phyloP scores from a whole-genome alignment of 306 rosid genomes.

The Sphenostylis stenocarpa region DNA sequence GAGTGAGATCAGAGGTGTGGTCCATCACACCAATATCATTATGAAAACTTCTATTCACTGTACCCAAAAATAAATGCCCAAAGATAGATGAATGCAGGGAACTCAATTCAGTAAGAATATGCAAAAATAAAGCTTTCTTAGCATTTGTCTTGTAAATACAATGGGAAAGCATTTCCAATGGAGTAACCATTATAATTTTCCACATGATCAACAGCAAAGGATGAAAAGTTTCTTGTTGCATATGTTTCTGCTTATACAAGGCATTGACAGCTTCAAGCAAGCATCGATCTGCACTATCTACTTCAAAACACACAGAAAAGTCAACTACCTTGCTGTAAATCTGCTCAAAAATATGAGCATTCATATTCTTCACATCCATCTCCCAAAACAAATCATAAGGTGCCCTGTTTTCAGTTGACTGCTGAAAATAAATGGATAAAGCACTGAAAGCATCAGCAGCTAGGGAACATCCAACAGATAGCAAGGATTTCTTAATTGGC shows the following conservation, averaged over 20 bases:
- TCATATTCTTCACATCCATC: constrained; percentile 41
- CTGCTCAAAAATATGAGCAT: constrained; percentile 56
- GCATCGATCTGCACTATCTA: constrained; percentile 65
- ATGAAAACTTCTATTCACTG: constrained; percentile 42
- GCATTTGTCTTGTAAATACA: constrained; percentile 51
- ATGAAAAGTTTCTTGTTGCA: constrained; percentile 51
- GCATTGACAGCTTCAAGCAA: constrained; percentile 69
- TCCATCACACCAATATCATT: constrained; percentile 34
- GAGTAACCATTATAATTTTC: constrained; percentile 58
- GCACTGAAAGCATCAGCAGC: constrained; percentile 76
- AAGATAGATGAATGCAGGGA: constrained; percentile 71
- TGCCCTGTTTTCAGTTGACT: constrained; percentile 44
- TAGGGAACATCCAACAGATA: constrained; percentile 65
- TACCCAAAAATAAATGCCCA: constrained; percentile 62
- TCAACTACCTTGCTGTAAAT: constrained; percentile 51
- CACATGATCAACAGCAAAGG: constrained; percentile 56
- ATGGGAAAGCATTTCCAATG: constrained; percentile 55
- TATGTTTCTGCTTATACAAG: constrained; percentile 49
- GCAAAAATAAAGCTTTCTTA: constrained; percentile 64
- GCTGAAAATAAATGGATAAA: constrained; percentile 59
- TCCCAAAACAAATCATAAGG: constrained; percentile 64
- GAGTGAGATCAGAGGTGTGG: constrained; percentile 34
- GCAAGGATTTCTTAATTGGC: constrained; percentile 38
- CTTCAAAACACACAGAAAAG: constrained; percentile 44
- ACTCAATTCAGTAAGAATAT: constrained; percentile 64